A percentile compares a stretch with the other conserved stretches of the same genome.
These are phyloP conservation scores for Globisporangium heterothallicum DNA, from an alignment of 352 stramenopile genomes.

Conservation along the genomic window DNA sequence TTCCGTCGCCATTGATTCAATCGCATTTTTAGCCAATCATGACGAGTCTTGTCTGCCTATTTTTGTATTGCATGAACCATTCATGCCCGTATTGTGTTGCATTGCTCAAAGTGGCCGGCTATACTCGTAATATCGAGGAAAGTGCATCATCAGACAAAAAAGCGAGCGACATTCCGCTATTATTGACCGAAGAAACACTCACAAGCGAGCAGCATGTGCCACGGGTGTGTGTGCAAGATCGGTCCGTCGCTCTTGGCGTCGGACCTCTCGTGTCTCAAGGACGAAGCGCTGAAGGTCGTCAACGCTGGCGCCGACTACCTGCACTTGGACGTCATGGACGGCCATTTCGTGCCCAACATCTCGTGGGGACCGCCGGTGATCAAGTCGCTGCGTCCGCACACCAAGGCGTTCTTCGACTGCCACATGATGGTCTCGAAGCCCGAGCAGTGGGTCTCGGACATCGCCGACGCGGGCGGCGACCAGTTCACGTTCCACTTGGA, in stretches of 20 bases:
- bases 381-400: constrained; percentile 87
- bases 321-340: constrained; percentile 98
- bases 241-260: constrained; percentile 92
- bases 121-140: too few species aligned
- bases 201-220: constrained; percentile 51
- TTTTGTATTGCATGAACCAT: not conserved
- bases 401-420: constrained; percentile 93
- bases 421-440: constrained; percentile 98
- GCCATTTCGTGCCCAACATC: constrained; percentile 98
- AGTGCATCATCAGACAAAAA: too few species aligned
- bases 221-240: constrained; percentile 85
- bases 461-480: constrained; percentile 92
- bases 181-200: too few species aligned
- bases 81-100: too few species aligned
- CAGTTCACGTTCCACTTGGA: constrained; percentile 98
- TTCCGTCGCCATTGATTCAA: constrained; percentile 11
- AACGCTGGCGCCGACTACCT: constrained; percentile 91
- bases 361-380: constrained; percentile 96
- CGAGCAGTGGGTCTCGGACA: constrained; percentile 94
- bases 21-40: constrained; percentile 5
- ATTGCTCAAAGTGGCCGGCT: too few species aligned
- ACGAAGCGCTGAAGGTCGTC: constrained; percentile 90
- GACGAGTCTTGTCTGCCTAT: not conserved
- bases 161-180: too few species aligned
- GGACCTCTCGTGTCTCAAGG: constrained; percentile 91